These are phyloP conservation scores for Aspergillus panamensis DNA, from an alignment of 495 filamentous ascomycete species.

Conservation along the genomic window DNA sequence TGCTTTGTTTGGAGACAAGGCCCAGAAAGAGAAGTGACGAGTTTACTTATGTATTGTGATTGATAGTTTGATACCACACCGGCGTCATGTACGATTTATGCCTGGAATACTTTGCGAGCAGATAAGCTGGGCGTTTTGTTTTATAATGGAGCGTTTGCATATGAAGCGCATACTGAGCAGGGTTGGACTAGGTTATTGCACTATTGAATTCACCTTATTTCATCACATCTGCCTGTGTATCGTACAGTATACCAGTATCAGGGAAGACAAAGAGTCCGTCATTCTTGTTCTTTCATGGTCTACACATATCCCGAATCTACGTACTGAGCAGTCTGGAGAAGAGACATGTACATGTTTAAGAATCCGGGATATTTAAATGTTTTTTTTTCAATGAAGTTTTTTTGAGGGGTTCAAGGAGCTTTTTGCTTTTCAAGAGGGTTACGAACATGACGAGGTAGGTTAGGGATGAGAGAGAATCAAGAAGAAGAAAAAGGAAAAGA, in stretches of 20 bases:
- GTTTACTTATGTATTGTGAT: background rate
- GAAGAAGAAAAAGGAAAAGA: slow-evolving; percentile 24
- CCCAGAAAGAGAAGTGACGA: background rate
- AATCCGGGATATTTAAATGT: slow-evolving; percentile 28
- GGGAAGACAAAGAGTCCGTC: no score
- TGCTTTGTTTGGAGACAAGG: slow-evolving; percentile 28
- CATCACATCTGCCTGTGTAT: no score
- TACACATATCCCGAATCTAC: background rate
- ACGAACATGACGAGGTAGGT: slow-evolving; percentile 28
- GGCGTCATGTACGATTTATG: background rate
- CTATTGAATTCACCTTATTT: no score
- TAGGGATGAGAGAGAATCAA: slow-evolving; percentile 27
- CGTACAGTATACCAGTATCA: no score
- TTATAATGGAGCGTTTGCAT: background rate
- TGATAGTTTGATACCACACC: background rate
- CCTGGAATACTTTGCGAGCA: background rate
- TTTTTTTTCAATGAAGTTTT: slow-evolving; percentile 38
- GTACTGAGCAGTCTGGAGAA: background rate
- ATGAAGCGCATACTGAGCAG: no score
- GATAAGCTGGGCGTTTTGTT: background rate
- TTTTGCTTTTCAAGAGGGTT: slow-evolving; percentile 26
- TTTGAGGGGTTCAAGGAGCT: slow-evolving; percentile 36
- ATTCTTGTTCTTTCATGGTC: no score
- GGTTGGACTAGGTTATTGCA: no score
- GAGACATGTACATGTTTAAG: background rate